Evolutionary conservation across 2,329 filamentous ascomycete genomes (phyloP).

Genomic region (Parafenestella ontariensis): DNA sequence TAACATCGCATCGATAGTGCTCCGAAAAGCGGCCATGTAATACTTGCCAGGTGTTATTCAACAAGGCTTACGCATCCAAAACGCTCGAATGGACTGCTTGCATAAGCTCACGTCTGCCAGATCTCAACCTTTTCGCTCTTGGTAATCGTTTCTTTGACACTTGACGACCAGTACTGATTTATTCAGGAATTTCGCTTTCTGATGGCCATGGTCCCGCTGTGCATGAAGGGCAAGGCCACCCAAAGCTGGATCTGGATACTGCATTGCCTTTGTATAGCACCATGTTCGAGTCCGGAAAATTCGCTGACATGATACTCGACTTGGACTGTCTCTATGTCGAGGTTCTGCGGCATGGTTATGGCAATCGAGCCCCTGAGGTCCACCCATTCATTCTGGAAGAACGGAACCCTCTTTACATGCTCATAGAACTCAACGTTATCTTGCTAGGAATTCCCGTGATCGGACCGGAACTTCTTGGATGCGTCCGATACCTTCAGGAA

Average conservation of each 20-base stretch:
- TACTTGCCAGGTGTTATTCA: slow-evolving; percentile 5
- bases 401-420: slow-evolving; percentile 8
- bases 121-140: slow-evolving; percentile 14
- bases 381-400: slow-evolving; percentile 13
- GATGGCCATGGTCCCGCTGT: background rate
- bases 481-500: slow-evolving; percentile 9
- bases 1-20: slow-evolving; percentile 4
- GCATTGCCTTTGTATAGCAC: background rate
- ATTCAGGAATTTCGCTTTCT: background rate
- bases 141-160: slow-evolving; percentile 2
- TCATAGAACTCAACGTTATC: slow-evolving; percentile 9
- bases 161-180: background rate
- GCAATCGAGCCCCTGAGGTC: slow-evolving; percentile 2
- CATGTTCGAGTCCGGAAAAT: background rate
- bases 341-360: slow-evolving; percentile 3
- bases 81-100: slow-evolving; percentile 14
- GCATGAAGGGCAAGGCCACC: background rate
- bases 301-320: background rate
- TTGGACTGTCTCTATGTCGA: slow-evolving; percentile 7
- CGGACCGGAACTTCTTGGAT: slow-evolving; percentile 4
- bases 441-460: slow-evolving; percentile 10
- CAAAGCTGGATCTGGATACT: background rate
- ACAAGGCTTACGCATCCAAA: slow-evolving; percentile 5
- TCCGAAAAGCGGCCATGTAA: slow-evolving; percentile 10
- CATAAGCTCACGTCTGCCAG: slow-evolving; percentile 9